Evolutionary conservation across 83 land plant genomes (phyloP).

Genomic region (Diphasiastrum complanatum): DNA sequence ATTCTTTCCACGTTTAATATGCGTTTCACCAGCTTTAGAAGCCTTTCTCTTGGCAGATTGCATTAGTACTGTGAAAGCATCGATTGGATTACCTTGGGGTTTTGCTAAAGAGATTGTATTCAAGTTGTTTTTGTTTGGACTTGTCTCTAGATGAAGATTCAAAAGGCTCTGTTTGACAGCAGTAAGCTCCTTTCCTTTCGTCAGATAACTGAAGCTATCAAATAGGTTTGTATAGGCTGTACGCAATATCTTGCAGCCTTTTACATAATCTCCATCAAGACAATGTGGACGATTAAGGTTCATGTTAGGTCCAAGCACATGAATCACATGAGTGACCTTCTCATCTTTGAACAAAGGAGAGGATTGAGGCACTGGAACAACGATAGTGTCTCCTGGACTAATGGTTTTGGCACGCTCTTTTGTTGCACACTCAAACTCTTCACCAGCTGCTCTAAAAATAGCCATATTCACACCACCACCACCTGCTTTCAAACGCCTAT

Average conservation of each 20-base stretch:
- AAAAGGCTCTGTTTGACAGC: too few relatives aligned
- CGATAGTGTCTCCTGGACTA: slow-evolving; percentile 59
- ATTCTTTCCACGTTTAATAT: not conserved
- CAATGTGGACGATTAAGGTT: slow-evolving; percentile 74
- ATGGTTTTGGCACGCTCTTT: slow-evolving; percentile 54
- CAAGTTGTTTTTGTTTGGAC: too few relatives aligned
- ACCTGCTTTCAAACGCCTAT: slow-evolving; percentile 86
- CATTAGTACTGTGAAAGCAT: slow-evolving; percentile 44
- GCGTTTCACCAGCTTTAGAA: not conserved
- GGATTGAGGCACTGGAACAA: slow-evolving; percentile 60
- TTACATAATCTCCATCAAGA: slow-evolving; percentile 59
- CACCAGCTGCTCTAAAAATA: slow-evolving; percentile 76
- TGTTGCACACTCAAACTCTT: slow-evolving; percentile 58
- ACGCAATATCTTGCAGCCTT: slow-evolving; percentile 62
- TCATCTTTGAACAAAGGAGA: slow-evolving; percentile 59
- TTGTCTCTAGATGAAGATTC: too few relatives aligned
- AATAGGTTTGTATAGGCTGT: slow-evolving; percentile 64
- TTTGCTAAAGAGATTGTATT: not conserved
- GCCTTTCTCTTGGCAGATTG: slow-evolving; percentile 31
- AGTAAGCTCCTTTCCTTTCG: too few relatives aligned
- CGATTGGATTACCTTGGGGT: slow-evolving; percentile 8
- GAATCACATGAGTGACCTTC: slow-evolving; percentile 90
- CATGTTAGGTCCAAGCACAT: slow-evolving; percentile 98
- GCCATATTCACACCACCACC: slow-evolving; percentile 98
- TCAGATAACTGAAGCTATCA: slow-evolving; percentile 38